Evolutionary conservation across 495 filamentous ascomycete genomes (phyloP).

Genomic region (Schizothecium vesticola): DNA sequence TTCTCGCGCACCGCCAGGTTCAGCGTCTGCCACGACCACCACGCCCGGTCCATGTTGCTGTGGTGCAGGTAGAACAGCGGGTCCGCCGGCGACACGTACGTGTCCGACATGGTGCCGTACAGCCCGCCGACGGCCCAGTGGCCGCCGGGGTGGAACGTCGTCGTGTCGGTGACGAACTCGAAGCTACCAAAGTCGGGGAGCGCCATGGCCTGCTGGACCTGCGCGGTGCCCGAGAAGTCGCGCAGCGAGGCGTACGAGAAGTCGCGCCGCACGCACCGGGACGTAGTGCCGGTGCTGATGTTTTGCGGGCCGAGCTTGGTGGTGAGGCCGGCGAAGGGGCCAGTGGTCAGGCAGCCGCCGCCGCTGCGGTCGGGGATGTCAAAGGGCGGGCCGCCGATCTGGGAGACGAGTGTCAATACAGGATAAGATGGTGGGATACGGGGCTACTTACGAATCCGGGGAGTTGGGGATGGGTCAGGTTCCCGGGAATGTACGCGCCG

Average conservation of each 20-base stretch:
- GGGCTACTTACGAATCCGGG: background rate
- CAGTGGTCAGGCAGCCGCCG: background rate
- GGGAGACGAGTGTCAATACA: background rate
- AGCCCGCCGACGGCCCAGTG: background rate
- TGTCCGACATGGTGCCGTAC: slow-evolving; percentile 22
- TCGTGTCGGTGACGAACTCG: background rate
- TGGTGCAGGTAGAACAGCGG: slow-evolving; percentile 39
- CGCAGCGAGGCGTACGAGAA: background rate
- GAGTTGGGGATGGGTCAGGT: background rate
- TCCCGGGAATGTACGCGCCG: background rate
- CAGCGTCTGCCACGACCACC: slow-evolving; percentile 29
- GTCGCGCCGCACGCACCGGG: background rate
- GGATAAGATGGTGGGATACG: no score
- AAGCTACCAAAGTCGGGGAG: background rate
- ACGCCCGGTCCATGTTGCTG: slow-evolving; percentile 33
- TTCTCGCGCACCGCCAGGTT: slow-evolving; percentile 25
- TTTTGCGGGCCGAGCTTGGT: background rate
- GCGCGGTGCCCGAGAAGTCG: background rate
- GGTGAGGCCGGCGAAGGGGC: background rate
- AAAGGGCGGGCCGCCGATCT: slow-evolving; percentile 10
- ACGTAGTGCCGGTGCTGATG: background rate
- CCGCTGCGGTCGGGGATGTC: background rate
- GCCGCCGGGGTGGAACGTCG: background rate
- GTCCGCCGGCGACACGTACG: slow-evolving; percentile 30
- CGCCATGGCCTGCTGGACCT: background rate